phyloP scores from a whole-genome alignment of 768 basidiomycete species.

The Leucosporidium yakuticum region DNA sequence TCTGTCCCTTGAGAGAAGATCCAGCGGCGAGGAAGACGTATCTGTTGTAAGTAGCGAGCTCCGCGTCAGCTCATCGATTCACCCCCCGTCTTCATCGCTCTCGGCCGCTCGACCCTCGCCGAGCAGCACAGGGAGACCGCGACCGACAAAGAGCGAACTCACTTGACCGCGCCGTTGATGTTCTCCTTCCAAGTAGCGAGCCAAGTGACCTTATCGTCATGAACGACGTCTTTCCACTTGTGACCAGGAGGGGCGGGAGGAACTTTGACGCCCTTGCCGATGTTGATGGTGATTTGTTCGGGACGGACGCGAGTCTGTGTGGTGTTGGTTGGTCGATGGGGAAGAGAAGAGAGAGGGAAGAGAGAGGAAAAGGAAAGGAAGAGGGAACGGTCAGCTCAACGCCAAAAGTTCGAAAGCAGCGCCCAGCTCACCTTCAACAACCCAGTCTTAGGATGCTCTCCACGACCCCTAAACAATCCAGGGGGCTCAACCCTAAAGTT shows the following conservation, averaged over 20 bases:
- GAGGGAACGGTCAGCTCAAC: background rate
- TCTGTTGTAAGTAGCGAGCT: slow-evolving; percentile 52
- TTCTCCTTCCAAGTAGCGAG: slow-evolving; percentile 99
- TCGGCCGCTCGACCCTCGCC: background rate
- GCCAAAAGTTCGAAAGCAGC: background rate
- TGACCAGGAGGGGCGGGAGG: slow-evolving; percentile 90
- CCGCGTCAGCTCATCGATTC: background rate
- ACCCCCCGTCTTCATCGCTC: too few species aligned
- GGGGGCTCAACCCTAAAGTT: slow-evolving; percentile 99
- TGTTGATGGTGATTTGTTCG: slow-evolving; percentile 93
- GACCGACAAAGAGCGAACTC: background rate
- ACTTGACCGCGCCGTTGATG: slow-evolving; percentile 62
- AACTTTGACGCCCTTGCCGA: slow-evolving; percentile 64
- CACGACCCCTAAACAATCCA: slow-evolving; percentile 94
- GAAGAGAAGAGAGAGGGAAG: background rate
- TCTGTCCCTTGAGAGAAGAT: slow-evolving; percentile 94
- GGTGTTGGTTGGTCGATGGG: background rate
- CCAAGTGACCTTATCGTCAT: slow-evolving; percentile 98
- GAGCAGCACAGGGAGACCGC: background rate
- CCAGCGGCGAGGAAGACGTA: slow-evolving; percentile 98
- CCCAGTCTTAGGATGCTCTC: slow-evolving; percentile 97
- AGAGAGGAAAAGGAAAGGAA: background rate
- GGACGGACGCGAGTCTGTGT: slow-evolving; percentile 75
- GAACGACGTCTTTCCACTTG: slow-evolving; percentile 76
- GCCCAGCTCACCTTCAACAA: slow-evolving; percentile 65